These are phyloP conservation scores for Kluyveromyces sp. DNA, from an alignment of 1,139 yeast species.

Conservation along the genomic window DNA sequence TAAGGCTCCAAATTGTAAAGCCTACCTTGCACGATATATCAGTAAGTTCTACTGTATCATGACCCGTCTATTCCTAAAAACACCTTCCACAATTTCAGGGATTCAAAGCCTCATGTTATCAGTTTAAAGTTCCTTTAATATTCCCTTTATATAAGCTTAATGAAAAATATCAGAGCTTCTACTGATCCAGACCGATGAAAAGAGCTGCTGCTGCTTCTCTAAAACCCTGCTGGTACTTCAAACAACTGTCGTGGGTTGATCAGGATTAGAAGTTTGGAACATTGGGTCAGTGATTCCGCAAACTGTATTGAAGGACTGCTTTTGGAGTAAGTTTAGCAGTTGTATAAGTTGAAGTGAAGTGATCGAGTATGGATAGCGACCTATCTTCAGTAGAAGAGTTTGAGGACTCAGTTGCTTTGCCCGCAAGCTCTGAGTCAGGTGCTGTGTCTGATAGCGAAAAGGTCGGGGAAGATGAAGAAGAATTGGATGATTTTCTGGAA, in stretches of 20 bases:
- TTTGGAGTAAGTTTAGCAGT: too few species aligned
- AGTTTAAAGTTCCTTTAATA: not conserved
- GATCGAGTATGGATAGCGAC: conserved; percentile 14
- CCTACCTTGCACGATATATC: too few species aligned
- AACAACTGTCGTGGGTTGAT: too few species aligned
- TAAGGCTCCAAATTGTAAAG: too few species aligned
- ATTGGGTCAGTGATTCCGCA: not conserved
- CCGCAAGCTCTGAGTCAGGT: conserved; percentile 9
- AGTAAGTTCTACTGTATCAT: too few species aligned
- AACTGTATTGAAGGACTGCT: too few species aligned
- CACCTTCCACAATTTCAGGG: not conserved
- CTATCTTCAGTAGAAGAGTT: conserved; percentile 10
- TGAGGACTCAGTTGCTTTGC: conserved; percentile 6
- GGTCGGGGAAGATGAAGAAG: conserved; percentile 16
- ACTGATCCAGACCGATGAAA: too few species aligned
- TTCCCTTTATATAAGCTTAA: not conserved
- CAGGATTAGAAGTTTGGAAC: too few species aligned
- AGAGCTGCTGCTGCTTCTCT: too few species aligned
- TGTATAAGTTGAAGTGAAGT: too few species aligned
- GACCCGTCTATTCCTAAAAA: too few species aligned
- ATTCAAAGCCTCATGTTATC: not conserved
- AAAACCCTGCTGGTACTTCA: too few species aligned
- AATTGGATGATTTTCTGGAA: conserved; percentile 11
- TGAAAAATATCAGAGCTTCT: not conserved
- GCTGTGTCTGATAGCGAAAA: conserved; percentile 11